Percentiles rank a stretch among this genome's conserved stretches.
Evolutionary conservation across 352 stramenopile species (phyloP).

Genomic region (Phytophthora meadii): DNA sequence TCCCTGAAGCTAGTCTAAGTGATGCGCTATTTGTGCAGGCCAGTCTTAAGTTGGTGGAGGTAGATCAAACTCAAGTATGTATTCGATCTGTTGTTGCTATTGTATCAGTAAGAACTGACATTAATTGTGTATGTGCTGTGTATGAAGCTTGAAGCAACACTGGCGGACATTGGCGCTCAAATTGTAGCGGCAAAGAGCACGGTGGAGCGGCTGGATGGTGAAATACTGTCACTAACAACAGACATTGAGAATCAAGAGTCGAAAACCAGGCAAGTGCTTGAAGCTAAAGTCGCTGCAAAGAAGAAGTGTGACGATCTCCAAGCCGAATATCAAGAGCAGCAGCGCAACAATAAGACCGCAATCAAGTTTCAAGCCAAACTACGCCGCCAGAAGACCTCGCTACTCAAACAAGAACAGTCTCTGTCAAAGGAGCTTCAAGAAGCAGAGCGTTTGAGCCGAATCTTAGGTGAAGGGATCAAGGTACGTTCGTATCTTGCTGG

Average conservation of each 20-base stretch:
- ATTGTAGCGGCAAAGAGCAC: constrained; percentile 20
- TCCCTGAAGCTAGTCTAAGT: constrained; percentile 6
- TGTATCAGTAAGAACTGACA: too few relatives aligned
- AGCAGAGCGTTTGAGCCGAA: constrained; percentile 26
- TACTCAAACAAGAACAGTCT: constrained; percentile 35
- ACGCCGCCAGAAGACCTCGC: constrained; percentile 19
- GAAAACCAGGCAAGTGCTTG: constrained; percentile 13
- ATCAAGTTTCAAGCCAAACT: constrained; percentile 33
- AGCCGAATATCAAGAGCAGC: constrained; percentile 17
- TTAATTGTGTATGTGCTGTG: neutral
- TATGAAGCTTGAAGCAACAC: constrained; percentile 26
- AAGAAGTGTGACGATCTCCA: constrained; percentile 23
- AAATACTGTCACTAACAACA: constrained; percentile 29
- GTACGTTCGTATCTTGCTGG: constrained; percentile 17
- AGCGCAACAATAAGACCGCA: constrained; percentile 28
- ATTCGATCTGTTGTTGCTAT: neutral
- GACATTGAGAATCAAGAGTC: constrained; percentile 33
- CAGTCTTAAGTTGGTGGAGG: constrained; percentile 26
- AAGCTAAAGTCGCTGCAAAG: constrained; percentile 14
- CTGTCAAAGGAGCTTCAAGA: constrained; percentile 17
- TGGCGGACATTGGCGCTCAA: constrained; percentile 27
- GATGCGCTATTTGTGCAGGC: constrained; percentile 16
- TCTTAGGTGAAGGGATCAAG: constrained; percentile 43
- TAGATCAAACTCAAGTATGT: constrained; percentile 41
- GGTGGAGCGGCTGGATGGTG: constrained; percentile 15